These are phyloP conservation scores for Hypomontagnella monticulosa DNA, from an alignment of 495 filamentous ascomycete species.

Conservation along the genomic window DNA sequence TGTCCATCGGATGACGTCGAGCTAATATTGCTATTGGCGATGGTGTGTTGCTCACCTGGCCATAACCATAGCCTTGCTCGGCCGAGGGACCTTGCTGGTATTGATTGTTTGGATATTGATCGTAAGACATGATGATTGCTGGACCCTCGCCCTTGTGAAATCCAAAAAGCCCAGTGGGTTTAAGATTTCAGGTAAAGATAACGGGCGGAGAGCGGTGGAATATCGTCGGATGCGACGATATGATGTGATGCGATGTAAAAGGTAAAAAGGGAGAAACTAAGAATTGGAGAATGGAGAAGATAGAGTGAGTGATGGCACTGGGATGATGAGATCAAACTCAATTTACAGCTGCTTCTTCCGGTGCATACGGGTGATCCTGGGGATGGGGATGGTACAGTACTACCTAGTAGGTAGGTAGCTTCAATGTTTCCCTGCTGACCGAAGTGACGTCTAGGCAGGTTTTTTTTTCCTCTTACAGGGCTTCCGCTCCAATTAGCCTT, in stretches of 20 bases:
- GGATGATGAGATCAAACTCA: slow-evolving; percentile 20
- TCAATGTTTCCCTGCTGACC: slow-evolving; percentile 28
- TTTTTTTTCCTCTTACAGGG: slow-evolving; percentile 1
- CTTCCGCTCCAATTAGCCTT: slow-evolving; percentile 30
- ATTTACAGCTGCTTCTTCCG: slow-evolving; percentile 29
- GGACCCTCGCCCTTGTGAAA: slow-evolving; percentile 20
- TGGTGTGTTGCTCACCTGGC: slow-evolving; percentile 39
- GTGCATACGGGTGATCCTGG: slow-evolving; percentile 20
- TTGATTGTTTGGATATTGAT: slow-evolving; percentile 49
- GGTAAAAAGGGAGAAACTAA: slow-evolving; percentile 10
- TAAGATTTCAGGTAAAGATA: not conserved
- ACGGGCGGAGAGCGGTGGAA: slow-evolving; percentile 5
- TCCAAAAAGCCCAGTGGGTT: slow-evolving; percentile 16
- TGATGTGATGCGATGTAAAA: slow-evolving; percentile 11
- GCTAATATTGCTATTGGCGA: not conserved
- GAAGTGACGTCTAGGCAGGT: slow-evolving; percentile 32
- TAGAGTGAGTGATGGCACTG: slow-evolving; percentile 9
- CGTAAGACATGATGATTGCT: slow-evolving; percentile 54
- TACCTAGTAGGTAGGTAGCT: too few species aligned
- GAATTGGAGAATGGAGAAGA: slow-evolving; percentile 23
- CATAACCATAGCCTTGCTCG: slow-evolving; percentile 59
- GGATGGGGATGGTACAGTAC: slow-evolving; percentile 3
- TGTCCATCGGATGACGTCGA: not conserved
- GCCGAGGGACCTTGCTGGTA: slow-evolving; percentile 56
- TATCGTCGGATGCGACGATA: slow-evolving; percentile 25